Conservation (phyloP, 805 yeast species). For the Nakazawaea sp. region DNA sequence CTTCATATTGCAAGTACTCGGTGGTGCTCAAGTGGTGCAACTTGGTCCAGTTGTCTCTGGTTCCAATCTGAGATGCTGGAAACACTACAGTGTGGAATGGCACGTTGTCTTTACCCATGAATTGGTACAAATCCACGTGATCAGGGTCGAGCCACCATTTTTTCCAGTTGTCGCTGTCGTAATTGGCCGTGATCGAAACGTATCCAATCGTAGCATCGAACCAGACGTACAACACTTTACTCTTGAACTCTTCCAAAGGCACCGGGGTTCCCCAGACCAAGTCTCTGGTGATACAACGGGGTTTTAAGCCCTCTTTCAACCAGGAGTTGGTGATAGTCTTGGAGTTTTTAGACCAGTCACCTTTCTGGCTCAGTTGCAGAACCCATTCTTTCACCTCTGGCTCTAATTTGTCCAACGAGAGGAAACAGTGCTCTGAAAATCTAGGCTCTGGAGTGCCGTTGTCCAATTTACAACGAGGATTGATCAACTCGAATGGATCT, state of each 20-base stretch:
- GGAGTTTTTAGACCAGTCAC: slow-evolving; percentile 90
- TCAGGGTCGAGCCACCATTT: slow-evolving; percentile 96
- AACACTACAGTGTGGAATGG: slow-evolving; percentile 98
- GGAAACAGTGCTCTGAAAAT: slow-evolving; percentile 79
- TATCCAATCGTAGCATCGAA: slow-evolving; percentile 98
- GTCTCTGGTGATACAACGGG: slow-evolving; percentile 97
- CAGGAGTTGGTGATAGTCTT: slow-evolving; percentile 85
- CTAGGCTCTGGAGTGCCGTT: slow-evolving; percentile 72
- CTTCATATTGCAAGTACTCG: slow-evolving; percentile 95
- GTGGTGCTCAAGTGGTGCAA: slow-evolving; percentile 89
- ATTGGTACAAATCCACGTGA: slow-evolving; percentile 82
- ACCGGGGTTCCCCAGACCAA: slow-evolving; percentile 98
- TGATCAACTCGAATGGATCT: slow-evolving; percentile 87
- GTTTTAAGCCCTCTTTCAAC: slow-evolving; percentile 88
- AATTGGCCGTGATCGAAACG: slow-evolving; percentile 91
- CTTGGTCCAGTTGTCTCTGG: slow-evolving; percentile 84
- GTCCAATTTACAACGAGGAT: slow-evolving; percentile 95
- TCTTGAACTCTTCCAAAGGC: slow-evolving; percentile 77
- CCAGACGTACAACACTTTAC: slow-evolving; percentile 97
- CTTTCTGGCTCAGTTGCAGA: slow-evolving; percentile 55
- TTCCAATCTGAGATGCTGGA: slow-evolving; percentile 91
- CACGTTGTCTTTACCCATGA: slow-evolving; percentile 99
- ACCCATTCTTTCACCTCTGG: slow-evolving; percentile 70
- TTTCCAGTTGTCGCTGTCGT: slow-evolving; percentile 68
- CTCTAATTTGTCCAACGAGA: slow-evolving; percentile 80